phyloP scores from a whole-genome alignment of 2,329 filamentous ascomycete genomes.

The Paraphoma chrysanthemicola region DNA sequence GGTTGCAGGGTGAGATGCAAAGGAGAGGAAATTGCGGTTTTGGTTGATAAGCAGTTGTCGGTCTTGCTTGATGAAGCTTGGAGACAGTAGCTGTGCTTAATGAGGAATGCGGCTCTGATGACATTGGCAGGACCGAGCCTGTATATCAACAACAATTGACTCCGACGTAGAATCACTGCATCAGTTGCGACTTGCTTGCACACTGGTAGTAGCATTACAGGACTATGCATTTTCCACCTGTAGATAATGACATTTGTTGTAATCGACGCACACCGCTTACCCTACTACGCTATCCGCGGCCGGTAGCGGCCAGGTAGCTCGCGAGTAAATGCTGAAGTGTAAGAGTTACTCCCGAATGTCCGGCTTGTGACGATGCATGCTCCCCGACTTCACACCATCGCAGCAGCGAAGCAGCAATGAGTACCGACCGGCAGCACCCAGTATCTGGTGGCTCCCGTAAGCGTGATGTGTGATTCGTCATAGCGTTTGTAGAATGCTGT shows the following conservation, averaged over 20 bases:
- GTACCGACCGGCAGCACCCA: conserved; percentile 8
- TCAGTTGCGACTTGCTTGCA: no score
- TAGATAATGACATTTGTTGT: neutral
- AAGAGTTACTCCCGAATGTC: no score
- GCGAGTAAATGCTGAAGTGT: neutral
- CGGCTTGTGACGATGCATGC: neutral
- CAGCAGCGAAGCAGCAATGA: conserved; percentile 5
- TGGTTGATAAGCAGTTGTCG: no score
- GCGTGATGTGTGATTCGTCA: conserved; percentile 26
- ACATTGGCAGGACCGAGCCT: no score
- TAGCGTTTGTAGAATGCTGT: conserved; percentile 15
- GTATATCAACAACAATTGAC: no score
- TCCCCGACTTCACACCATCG: conserved; percentile 1
- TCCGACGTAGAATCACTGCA: no score
- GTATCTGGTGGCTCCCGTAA: conserved; percentile 21
- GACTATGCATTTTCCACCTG: neutral
- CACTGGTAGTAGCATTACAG: neutral
- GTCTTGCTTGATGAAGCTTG: no score
- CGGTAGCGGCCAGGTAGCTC: conserved; percentile 13
- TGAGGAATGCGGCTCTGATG: no score
- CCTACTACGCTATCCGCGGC: conserved; percentile 22
- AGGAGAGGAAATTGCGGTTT: no score
- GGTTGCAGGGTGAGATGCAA: no score
- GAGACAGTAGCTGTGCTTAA: no score
- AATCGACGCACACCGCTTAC: neutral